phyloP scores from a whole-genome alignment of 2,329 filamentous ascomycete genomes.

The Xylaria sp. region DNA sequence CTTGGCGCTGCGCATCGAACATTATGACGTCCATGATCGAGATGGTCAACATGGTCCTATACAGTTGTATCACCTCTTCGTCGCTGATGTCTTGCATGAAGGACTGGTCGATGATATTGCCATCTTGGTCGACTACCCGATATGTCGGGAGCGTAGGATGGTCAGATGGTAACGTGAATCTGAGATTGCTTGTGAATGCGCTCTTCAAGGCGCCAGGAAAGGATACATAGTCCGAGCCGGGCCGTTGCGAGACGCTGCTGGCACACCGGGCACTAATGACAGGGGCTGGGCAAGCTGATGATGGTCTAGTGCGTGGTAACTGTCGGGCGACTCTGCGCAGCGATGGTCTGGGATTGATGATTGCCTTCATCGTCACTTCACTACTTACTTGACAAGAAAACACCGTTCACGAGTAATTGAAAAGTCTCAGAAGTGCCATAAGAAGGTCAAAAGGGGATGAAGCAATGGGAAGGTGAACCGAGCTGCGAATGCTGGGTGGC shows the following conservation, averaged over 20 bases:
- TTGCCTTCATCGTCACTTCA: slow-evolving; percentile 25
- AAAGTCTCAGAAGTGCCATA: neutral
- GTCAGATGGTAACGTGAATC: slow-evolving; percentile 68
- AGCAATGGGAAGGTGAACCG: slow-evolving; percentile 2
- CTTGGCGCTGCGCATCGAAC: slow-evolving; percentile 95
- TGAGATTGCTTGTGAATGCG: slow-evolving; percentile 76
- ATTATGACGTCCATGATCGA: slow-evolving; percentile 95
- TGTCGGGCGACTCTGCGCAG: slow-evolving; percentile 21
- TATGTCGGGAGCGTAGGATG: slow-evolving; percentile 81
- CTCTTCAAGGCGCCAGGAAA: slow-evolving; percentile 96
- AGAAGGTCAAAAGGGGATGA: neutral
- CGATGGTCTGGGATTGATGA: slow-evolving; percentile 21
- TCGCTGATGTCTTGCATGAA: slow-evolving; percentile 66
- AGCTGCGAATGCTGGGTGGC: slow-evolving; percentile 14
- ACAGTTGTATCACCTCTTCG: slow-evolving; percentile 53
- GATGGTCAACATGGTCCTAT: slow-evolving; percentile 60
- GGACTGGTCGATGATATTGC: slow-evolving; percentile 69
- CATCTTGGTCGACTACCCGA: slow-evolving; percentile 85
- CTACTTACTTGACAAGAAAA: neutral
- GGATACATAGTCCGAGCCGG: slow-evolving; percentile 52
- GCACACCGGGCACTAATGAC: slow-evolving; percentile 33
- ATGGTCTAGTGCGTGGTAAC: slow-evolving; percentile 20
- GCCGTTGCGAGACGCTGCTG: slow-evolving; percentile 51
- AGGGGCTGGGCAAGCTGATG: slow-evolving; percentile 3
- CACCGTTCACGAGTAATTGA: neutral